A percentile compares a stretch with the other conserved stretches of the same genome.
These are phyloP conservation scores for Diplosphaera chodatii DNA, from an alignment of 139 green algal species.

Conservation along the genomic window DNA sequence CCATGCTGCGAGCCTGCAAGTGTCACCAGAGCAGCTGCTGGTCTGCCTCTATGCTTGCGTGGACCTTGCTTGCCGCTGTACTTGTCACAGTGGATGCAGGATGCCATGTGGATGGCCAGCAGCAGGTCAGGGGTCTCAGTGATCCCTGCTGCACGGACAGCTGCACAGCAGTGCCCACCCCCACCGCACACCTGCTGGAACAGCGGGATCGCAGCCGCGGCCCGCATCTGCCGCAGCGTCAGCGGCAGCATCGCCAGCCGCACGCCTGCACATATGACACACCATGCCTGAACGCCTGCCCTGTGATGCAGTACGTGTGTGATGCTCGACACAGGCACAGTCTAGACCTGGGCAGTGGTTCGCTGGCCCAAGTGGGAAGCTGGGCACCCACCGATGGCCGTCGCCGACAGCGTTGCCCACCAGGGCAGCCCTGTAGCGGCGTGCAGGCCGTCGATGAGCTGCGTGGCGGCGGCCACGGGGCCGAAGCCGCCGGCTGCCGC, in stretches of 20 bases:
- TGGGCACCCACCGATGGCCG: constrained; percentile 10
- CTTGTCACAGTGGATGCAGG: not conserved
- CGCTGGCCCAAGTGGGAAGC: not conserved
- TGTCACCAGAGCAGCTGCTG: no score
- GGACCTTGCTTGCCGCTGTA: no score
- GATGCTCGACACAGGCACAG: not conserved
- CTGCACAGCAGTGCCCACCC: no score
- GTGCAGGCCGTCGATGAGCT: constrained; percentile 38
- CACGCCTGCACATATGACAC: constrained; percentile 16
- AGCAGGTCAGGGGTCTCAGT: no score
- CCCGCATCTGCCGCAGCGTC: constrained; percentile 26
- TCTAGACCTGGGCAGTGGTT: not conserved
- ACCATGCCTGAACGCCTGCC: not conserved
- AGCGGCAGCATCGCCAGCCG: constrained; percentile 34
- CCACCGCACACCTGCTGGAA: constrained; percentile 18
- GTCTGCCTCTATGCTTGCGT: no score
- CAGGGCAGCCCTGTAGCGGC: constrained; percentile 47
- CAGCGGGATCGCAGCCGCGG: constrained; percentile 11
- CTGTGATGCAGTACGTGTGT: not conserved
- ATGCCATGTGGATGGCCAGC: no score
- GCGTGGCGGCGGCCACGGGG: constrained; percentile 7
- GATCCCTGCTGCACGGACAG: not conserved
- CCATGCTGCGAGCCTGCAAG: not conserved
- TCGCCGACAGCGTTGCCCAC: constrained; percentile 45
- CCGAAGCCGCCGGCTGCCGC: not conserved